phyloP scores from a whole-genome alignment of 1,284 basidiomycete species.

The Ganoderma leucocontextum region DNA sequence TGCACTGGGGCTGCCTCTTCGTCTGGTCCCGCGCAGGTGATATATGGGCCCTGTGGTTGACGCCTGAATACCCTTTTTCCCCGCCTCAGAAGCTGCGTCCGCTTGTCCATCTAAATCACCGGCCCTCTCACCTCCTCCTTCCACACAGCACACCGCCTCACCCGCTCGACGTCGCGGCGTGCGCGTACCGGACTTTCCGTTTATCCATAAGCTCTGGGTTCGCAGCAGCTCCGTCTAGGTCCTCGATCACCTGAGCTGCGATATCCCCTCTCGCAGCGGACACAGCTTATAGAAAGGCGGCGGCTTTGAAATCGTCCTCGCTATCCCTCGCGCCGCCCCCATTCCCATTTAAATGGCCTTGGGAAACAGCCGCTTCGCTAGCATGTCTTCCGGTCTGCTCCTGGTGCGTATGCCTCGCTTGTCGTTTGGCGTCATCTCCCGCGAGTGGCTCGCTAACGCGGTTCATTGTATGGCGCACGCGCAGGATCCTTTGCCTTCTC shows the following conservation, averaged over 20 bases:
- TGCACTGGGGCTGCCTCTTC: conserved; percentile 25
- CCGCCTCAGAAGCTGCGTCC: conserved; percentile 21
- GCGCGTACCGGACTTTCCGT: conserved; percentile 4
- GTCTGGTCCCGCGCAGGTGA: conserved; percentile 30
- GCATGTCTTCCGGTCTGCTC: conserved; percentile 42
- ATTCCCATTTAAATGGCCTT: conserved; percentile 38
- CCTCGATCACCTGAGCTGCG: conserved; percentile 12
- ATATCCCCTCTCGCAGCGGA: neutral
- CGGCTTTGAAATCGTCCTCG: conserved; percentile 8
- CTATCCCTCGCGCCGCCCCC: conserved; percentile 3
- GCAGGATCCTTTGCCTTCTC: conserved; percentile 61
- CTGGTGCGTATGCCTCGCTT: conserved; percentile 33
- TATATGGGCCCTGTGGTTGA: conserved; percentile 26
- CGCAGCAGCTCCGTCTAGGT: conserved; percentile 19
- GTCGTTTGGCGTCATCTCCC: neutral
- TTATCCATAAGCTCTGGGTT: conserved; percentile 24
- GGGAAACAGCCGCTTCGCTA: conserved; percentile 39
- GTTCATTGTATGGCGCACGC: conserved; percentile 1
- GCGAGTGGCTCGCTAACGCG: neutral
- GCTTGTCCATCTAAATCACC: conserved; percentile 11
- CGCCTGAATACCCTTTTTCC: conserved; percentile 24
- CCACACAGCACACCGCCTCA: neutral
- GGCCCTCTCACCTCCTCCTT: conserved; percentile 4
- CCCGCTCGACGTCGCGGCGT: conserved; percentile 5
- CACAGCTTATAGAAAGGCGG: conserved; percentile 2